A percentile compares a stretch with the other conserved stretches of the same genome.
phyloP scores from a whole-genome alignment of 1,284 basidiomycete genomes.

The Retiboletus flavoniger region DNA sequence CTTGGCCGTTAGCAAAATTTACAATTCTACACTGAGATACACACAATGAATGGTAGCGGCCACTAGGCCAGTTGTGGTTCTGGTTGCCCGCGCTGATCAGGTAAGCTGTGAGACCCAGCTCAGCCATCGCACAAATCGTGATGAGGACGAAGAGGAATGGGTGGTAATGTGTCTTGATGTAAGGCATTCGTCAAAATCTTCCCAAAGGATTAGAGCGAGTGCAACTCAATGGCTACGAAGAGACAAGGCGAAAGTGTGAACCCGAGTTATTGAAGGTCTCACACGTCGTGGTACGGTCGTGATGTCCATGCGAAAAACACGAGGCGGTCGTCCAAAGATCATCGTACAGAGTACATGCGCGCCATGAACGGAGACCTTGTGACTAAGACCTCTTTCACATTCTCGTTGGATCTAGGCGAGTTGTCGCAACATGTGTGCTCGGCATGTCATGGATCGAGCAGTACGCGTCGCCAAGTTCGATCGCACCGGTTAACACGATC shows the following conservation, averaged over 20 bases:
- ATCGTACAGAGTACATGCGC: slow-evolving; percentile 6
- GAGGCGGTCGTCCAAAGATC: slow-evolving; percentile 23
- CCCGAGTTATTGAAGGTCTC: slow-evolving; percentile 22
- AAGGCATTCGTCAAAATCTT: slow-evolving; percentile 35
- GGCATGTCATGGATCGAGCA: slow-evolving; percentile 13
- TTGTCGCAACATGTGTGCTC: slow-evolving; percentile 17
- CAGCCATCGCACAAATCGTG: slow-evolving; percentile 62
- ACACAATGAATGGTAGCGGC: slow-evolving; percentile 65
- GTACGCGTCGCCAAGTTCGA: slow-evolving; percentile 12
- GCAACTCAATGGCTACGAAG: slow-evolving; percentile 14
- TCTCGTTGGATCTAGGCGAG: slow-evolving; percentile 8
- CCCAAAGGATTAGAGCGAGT: slow-evolving; percentile 8
- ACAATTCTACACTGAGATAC: slow-evolving; percentile 27
- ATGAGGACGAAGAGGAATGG: slow-evolving; percentile 70
- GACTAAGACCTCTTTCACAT: slow-evolving; percentile 12
- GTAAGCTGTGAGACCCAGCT: slow-evolving; percentile 69
- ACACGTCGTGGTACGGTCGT: slow-evolving; percentile 25
- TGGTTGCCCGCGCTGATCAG: slow-evolving; percentile 66
- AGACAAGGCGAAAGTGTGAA: slow-evolving; percentile 9
- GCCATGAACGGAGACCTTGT: slow-evolving; percentile 6
- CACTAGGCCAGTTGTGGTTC: slow-evolving; percentile 55
- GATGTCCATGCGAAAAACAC: slow-evolving; percentile 36
- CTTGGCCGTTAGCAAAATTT: slow-evolving; percentile 14
- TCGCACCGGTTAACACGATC: slow-evolving; percentile 9
- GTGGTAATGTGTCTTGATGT: slow-evolving; percentile 56